A percentile compares a stretch with the other conserved stretches of the same genome.
These are phyloP conservation scores for Alternaria triticina DNA, from an alignment of 2,329 filamentous ascomycete species.

Conservation along the genomic window DNA sequence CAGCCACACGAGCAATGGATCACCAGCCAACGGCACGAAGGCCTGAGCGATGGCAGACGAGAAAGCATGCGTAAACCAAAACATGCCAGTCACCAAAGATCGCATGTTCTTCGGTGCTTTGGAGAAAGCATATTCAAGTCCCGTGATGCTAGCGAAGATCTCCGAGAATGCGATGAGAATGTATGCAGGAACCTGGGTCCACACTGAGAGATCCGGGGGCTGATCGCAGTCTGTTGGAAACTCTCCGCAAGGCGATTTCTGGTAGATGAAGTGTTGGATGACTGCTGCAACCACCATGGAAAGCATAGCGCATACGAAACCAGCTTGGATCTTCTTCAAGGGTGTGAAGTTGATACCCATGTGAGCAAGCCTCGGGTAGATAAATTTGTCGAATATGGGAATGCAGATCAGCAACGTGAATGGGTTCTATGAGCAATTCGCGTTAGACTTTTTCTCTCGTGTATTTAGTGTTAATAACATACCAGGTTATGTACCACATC, in stretches of 20 bases:
- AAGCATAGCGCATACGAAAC: constrained; percentile 70
- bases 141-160: constrained; percentile 69
- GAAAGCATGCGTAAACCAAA: constrained; percentile 43
- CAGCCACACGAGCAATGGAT: constrained; percentile 32
- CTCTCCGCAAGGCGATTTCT: constrained; percentile 53
- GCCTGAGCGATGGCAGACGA: constrained; percentile 30
- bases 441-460: background rate
- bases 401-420: constrained; percentile 78
- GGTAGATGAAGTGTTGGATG: constrained; percentile 63
- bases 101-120: constrained; percentile 71
- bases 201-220: constrained; percentile 56
- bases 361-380: constrained; percentile 72
- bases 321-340: constrained; percentile 74
- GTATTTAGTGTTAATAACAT: background rate
- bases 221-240: constrained; percentile 43
- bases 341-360: constrained; percentile 70
- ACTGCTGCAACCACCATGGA: constrained; percentile 65
- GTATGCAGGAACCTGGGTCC: constrained; percentile 58
- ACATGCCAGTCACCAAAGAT: constrained; percentile 39
- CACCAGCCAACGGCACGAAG: constrained; percentile 26
- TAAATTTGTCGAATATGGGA: constrained; percentile 64
- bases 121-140: constrained; percentile 73
- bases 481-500: constrained; percentile 74
- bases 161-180: constrained; percentile 63
- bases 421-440: constrained; percentile 58